A percentile compares a stretch with the other conserved stretches of the same genome.
phyloP scores from a whole-genome alignment of 192 early-diverging fungal genomes.

The Rhizoclosmatium globosum region DNA sequence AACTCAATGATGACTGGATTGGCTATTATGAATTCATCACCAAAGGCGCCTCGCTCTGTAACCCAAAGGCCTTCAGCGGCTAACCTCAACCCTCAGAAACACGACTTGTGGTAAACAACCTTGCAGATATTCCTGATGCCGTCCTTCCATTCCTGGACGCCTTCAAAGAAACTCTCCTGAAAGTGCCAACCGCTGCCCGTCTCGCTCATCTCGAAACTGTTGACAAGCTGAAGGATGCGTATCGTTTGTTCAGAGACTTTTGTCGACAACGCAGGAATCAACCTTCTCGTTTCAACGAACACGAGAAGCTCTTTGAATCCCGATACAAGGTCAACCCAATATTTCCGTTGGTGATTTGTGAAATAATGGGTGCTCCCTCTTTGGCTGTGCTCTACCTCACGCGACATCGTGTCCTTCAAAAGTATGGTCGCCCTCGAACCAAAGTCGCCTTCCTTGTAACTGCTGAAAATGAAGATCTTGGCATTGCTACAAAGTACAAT shows the following conservation, averaged over 20 bases:
- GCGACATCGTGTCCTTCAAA: neutral
- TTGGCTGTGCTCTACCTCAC: neutral
- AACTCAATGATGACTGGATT: neutral
- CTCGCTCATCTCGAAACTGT: neutral
- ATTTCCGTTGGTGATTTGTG: neutral
- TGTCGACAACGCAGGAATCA: neutral
- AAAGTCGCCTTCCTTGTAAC: neutral
- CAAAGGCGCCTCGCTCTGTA: neutral
- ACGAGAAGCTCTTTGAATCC: neutral
- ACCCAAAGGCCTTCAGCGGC: neutral
- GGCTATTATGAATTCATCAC: neutral
- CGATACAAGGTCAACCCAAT: neutral
- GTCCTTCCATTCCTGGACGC: slow-evolving; percentile 9
- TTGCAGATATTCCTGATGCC: neutral
- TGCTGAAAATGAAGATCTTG: neutral
- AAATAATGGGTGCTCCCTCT: neutral
- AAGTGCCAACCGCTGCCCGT: neutral
- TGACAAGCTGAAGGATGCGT: slow-evolving; percentile 12
- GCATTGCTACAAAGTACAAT: neutral
- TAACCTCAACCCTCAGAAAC: neutral
- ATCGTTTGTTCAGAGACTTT: neutral
- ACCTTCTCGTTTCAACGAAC: neutral
- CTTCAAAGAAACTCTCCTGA: slow-evolving; percentile 11
- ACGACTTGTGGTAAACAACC: neutral
- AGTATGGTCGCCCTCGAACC: neutral